phyloP scores from a whole-genome alignment of 331 rosid genomes.

The Malus hybrid region DNA sequence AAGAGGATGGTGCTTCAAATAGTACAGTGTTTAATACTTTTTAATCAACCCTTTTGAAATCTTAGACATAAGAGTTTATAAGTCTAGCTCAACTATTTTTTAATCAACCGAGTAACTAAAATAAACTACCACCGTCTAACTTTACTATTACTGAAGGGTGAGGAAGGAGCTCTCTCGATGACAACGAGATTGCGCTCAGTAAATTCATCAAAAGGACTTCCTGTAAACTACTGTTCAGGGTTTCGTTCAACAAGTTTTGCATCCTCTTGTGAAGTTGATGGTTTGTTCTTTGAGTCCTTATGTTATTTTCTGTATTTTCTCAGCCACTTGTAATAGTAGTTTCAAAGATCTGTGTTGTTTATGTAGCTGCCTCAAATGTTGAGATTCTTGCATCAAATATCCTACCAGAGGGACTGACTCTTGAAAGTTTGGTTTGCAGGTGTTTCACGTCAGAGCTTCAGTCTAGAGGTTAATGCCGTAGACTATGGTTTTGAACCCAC shows the following conservation, averaged over 20 bases:
- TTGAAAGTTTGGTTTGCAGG: constrained; percentile 46
- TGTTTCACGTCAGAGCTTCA: constrained; percentile 77
- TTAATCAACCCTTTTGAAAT: background rate
- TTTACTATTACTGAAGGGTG: constrained; percentile 55
- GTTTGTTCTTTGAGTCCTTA: constrained; percentile 34
- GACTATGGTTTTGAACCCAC: constrained; percentile 88
- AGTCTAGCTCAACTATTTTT: background rate
- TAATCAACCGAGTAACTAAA: background rate
- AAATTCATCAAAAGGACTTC: constrained; percentile 57
- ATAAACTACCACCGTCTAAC: constrained; percentile 14
- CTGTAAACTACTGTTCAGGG: constrained; percentile 95
- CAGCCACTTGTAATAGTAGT: background rate
- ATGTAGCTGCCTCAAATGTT: background rate
- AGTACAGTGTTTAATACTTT: background rate
- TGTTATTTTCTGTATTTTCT: constrained; percentile 3
- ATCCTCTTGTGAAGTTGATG: constrained; percentile 54
- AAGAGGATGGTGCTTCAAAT: background rate
- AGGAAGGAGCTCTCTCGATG: constrained; percentile 97
- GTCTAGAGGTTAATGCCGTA: constrained; percentile 74
- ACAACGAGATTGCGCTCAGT: constrained; percentile 75
- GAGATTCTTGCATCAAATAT: constrained; percentile 5
- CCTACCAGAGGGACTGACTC: constrained; percentile 2
- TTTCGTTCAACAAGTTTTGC: constrained; percentile 44
- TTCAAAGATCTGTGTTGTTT: background rate
- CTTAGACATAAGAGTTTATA: background rate